Evolutionary conservation across 2,329 filamentous ascomycete genomes (phyloP).

Genomic region (Colletotrichum lindemuthianum): DNA sequence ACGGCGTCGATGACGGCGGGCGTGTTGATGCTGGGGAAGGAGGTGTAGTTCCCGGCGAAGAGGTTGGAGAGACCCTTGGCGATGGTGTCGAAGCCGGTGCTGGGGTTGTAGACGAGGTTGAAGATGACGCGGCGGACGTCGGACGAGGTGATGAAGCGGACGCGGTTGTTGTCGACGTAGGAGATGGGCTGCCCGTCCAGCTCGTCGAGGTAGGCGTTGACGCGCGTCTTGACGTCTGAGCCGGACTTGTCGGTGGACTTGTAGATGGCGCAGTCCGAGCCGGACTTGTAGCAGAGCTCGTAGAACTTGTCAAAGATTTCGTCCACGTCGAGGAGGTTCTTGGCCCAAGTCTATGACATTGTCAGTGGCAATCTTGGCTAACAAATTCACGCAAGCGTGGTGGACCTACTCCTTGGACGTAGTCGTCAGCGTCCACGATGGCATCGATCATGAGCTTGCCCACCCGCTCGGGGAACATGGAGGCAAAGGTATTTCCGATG

Average conservation of each 20-base stretch:
- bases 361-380: background rate
- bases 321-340: constrained; percentile 49
- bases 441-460: constrained; percentile 49
- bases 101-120: constrained; percentile 43
- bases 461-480: constrained; percentile 48
- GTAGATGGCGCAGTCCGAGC: constrained; percentile 43
- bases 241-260: constrained; percentile 39
- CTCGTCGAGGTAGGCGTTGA: constrained; percentile 43
- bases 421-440: constrained; percentile 43
- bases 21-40: background rate
- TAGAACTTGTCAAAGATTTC: constrained; percentile 47
- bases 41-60: constrained; percentile 42
- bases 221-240: constrained; percentile 43
- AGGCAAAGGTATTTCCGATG: constrained; percentile 47
- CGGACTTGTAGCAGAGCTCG: constrained; percentile 46
- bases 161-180: constrained; percentile 33
- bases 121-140: constrained; percentile 43
- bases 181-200: constrained; percentile 43
- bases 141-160: constrained; percentile 42
- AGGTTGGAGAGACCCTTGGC: constrained; percentile 37
- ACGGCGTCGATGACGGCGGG: background rate
- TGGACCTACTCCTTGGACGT: constrained; percentile 38
- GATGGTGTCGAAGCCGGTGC: constrained; percentile 31
- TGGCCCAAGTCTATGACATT: constrained; percentile 43
- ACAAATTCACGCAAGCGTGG: background rate